A percentile compares a stretch with the other conserved stretches of the same genome.
These are phyloP conservation scores for Phytopythium aichiense DNA, from an alignment of 352 stramenopile genomes.

Conservation along the genomic window DNA sequence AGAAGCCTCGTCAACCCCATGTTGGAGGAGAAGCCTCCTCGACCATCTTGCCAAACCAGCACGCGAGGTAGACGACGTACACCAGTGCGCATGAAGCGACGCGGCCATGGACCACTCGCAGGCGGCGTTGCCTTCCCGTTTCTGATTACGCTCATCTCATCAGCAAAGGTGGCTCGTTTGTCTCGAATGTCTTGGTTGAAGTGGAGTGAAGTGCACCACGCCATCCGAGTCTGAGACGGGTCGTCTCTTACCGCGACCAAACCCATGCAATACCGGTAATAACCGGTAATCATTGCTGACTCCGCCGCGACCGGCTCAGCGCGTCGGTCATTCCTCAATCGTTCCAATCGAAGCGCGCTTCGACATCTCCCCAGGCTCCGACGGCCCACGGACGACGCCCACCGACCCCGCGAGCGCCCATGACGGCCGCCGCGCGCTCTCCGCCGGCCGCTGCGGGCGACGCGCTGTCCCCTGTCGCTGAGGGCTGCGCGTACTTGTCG, in stretches of 20 bases:
- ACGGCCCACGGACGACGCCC: too few relatives aligned
- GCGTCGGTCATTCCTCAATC: neutral
- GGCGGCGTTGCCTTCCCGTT: too few relatives aligned
- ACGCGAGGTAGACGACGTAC: too few relatives aligned
- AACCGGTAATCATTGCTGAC: neutral
- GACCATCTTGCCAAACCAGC: too few relatives aligned
- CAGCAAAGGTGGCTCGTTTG: too few relatives aligned
- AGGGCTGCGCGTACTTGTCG: conserved; percentile 1
- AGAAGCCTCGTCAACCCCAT: too few relatives aligned
- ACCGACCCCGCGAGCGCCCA: neutral
- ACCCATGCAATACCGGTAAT: neutral
- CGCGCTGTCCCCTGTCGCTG: conserved; percentile 1
- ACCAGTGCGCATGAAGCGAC: too few relatives aligned
- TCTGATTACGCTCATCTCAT: too few relatives aligned
- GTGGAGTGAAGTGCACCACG: neutral
- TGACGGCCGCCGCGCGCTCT: conserved; percentile 1
- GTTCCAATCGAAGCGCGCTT: too few relatives aligned
- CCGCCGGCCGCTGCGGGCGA: neutral
- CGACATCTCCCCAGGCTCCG: too few relatives aligned
- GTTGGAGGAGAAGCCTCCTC: too few relatives aligned
- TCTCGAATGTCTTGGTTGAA: neutral
- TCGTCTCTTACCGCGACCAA: neutral
- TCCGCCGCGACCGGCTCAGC: neutral
- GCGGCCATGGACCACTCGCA: too few relatives aligned
- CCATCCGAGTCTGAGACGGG: neutral